Percentiles rank a stretch among this genome's conserved stretches.
phyloP scores from a whole-genome alignment of 2,329 filamentous ascomycete genomes.

The Penicillium sp. region DNA sequence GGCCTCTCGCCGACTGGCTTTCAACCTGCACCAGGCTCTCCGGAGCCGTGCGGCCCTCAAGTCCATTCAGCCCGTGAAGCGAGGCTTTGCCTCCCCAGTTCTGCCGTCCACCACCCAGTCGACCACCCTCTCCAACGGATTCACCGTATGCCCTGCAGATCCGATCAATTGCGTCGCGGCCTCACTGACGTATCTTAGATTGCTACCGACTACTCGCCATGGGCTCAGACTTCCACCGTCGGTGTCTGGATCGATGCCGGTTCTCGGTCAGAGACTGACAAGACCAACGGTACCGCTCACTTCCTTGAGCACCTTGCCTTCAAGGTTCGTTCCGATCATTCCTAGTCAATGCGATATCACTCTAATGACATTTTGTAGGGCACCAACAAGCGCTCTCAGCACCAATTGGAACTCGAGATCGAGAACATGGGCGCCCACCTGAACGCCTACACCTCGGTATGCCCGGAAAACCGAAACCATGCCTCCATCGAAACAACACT shows the following conservation, averaged over 20 bases:
- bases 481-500: constrained; percentile 20
- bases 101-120: constrained; percentile 79
- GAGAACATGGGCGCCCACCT: constrained; percentile 99
- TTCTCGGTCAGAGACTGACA: constrained; percentile 93
- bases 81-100: constrained; percentile 87
- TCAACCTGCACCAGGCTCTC: constrained; percentile 86
- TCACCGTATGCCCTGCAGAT: constrained; percentile 63
- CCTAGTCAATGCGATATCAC: not conserved
- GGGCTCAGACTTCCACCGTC: constrained; percentile 95
- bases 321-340: constrained; percentile 62
- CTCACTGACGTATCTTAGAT: constrained; percentile 57
- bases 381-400: constrained; percentile 87
- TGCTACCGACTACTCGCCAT: constrained; percentile 95
- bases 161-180: constrained; percentile 21
- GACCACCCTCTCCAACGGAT: constrained; percentile 92
- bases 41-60: constrained; percentile 81
- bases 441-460: constrained; percentile 98
- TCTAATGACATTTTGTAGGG: constrained; percentile 50
- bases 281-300: constrained; percentile 98
- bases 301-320: constrained; percentile 99
- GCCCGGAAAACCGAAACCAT: constrained; percentile 32
- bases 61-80: constrained; percentile 68
- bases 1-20: constrained; percentile 95
- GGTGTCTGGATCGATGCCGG: constrained; percentile 99
- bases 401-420: constrained; percentile 98